phyloP scores from a whole-genome alignment of 257 asterid genomes.

The Solanum chiquidenum region DNA sequence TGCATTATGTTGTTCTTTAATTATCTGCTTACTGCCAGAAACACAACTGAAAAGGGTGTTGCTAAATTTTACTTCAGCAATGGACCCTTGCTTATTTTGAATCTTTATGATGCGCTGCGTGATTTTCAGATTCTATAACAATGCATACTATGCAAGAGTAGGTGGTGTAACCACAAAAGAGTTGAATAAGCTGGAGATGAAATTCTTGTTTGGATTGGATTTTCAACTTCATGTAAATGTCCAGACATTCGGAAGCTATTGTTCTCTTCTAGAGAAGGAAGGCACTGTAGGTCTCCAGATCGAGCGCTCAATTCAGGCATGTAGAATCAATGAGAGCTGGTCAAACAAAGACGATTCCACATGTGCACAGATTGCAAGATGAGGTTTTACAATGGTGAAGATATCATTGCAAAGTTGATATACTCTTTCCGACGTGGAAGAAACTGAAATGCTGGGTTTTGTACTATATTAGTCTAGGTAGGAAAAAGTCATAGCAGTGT shows the following conservation, averaged over 20 bases:
- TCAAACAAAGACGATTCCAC: slow-evolving; percentile 54
- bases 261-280: slow-evolving; percentile 51
- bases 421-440: not conserved
- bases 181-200: slow-evolving; percentile 75
- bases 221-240: slow-evolving; percentile 57
- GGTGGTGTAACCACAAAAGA: slow-evolving; percentile 82
- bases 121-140: slow-evolving; percentile 64
- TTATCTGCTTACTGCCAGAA: not conserved
- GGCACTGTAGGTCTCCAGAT: slow-evolving; percentile 21
- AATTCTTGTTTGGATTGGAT: slow-evolving; percentile 60
- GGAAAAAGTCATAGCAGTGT: not conserved
- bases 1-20: not conserved
- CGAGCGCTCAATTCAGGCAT: slow-evolving; percentile 49
- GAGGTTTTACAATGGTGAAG: slow-evolving; percentile 5
- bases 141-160: slow-evolving; percentile 82
- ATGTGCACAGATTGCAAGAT: slow-evolving; percentile 36
- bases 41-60: not conserved
- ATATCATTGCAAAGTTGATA: not conserved
- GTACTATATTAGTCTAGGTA: not conserved
- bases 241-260: slow-evolving; percentile 53
- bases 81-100: not conserved
- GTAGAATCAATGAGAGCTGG: slow-evolving; percentile 56
- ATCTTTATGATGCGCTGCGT: not conserved
- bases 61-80: not conserved
- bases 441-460: not conserved